Evolutionary conservation across 106 monocot species (phyloP).

Genomic region (Acorus calamus): DNA sequence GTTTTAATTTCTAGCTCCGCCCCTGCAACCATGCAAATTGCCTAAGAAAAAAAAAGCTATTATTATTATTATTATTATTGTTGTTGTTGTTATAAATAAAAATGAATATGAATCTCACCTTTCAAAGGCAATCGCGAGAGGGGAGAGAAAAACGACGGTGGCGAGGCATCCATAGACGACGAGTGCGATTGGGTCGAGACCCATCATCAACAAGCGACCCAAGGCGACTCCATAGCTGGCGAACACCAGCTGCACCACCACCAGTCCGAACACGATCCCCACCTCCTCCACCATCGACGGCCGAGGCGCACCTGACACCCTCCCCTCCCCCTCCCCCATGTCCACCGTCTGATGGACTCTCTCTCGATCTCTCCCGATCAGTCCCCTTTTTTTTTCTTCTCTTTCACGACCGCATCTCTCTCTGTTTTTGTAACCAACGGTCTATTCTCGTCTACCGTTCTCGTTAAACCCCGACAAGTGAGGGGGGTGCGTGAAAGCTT

Average conservation of each 20-base stretch:
- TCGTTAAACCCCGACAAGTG: too few species aligned
- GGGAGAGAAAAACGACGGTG: constrained; percentile 36
- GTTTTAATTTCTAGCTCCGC: too few species aligned
- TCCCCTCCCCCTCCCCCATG: too few species aligned
- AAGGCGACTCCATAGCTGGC: constrained; percentile 42
- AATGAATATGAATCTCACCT: constrained; percentile 12
- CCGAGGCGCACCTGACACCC: too few species aligned
- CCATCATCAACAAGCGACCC: constrained; percentile 28
- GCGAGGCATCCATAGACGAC: constrained; percentile 30
- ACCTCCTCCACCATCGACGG: constrained; percentile 14
- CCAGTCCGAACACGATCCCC: constrained; percentile 32
- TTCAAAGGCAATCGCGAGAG: constrained; percentile 44
- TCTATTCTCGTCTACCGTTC: too few species aligned
- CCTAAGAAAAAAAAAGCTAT: not conserved
- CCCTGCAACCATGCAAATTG: too few species aligned
- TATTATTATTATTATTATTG: too few species aligned
- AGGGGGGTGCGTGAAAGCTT: too few species aligned
- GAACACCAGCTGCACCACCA: constrained; percentile 29
- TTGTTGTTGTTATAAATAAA: too few species aligned
- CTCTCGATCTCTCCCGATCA: too few species aligned
- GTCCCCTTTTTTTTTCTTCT: not conserved
- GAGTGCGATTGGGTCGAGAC: constrained; percentile 46
- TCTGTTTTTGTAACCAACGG: not conserved
- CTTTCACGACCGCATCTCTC: not conserved
- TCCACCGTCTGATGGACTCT: too few species aligned